phyloP scores from a whole-genome alignment of 1,139 yeast genomes.

The Zygoascus hellenicus region DNA sequence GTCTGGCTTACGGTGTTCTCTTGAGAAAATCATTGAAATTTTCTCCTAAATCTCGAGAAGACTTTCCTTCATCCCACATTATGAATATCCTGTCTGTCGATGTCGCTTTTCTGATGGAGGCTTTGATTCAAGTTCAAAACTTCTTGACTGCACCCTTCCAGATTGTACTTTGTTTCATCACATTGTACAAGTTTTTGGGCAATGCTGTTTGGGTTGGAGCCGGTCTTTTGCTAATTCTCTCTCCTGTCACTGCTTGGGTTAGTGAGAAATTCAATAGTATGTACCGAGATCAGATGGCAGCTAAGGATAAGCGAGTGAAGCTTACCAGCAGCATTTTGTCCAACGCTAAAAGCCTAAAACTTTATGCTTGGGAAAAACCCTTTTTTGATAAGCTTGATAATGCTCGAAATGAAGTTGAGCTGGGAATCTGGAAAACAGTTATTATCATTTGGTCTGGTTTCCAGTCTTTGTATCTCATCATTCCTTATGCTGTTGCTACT shows the following conservation, averaged over 20 bases:
- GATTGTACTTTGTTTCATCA: conserved; percentile 48
- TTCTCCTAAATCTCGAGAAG: conserved; percentile 13
- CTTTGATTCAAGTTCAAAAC: conserved; percentile 11
- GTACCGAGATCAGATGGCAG: conserved; percentile 38
- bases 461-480: conserved; percentile 55
- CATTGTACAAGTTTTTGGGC: conserved; percentile 58
- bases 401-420: conserved; percentile 82
- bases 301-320: conserved; percentile 51
- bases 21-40: conserved; percentile 13
- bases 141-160: conserved; percentile 48
- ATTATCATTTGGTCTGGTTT: conserved; percentile 38
- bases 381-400: conserved; percentile 44
- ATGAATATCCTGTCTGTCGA: conserved; percentile 14
- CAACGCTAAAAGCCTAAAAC: conserved; percentile 60
- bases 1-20: conserved; percentile 54
- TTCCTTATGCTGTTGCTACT: conserved; percentile 62
- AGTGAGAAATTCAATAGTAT: conserved; percentile 5
- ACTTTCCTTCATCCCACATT: conserved; percentile 13
- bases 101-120: conserved; percentile 14
- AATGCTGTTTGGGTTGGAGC: conserved; percentile 49
- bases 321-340: conserved; percentile 58
- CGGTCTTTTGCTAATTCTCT: conserved; percentile 42
- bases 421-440: conserved; percentile 58
- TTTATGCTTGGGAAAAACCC: conserved; percentile 71
- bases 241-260: conserved; percentile 26